These are phyloP conservation scores for Cladobotryum protrusum DNA, from an alignment of 2,329 filamentous ascomycete genomes.

Conservation along the genomic window DNA sequence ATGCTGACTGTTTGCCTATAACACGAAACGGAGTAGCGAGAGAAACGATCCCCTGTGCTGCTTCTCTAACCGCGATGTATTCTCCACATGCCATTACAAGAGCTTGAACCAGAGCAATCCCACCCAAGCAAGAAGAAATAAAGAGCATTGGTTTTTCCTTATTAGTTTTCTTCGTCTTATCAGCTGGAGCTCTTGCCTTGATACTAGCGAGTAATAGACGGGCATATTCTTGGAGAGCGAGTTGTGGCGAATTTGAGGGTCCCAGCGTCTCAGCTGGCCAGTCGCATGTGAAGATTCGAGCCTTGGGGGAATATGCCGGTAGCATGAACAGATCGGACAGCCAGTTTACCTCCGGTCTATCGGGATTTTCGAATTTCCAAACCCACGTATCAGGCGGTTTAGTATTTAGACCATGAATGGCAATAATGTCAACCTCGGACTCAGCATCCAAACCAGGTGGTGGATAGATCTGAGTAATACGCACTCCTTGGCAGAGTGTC, in stretches of 20 bases:
- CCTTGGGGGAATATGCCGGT: conserved; percentile 11
- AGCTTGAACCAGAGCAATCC: conserved; percentile 24
- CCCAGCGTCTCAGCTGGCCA: conserved; percentile 21
- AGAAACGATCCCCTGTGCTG: conserved; percentile 21
- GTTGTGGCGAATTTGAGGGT: conserved; percentile 12
- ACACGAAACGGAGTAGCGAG: conserved; percentile 25
- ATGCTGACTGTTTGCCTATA: conserved; percentile 14
- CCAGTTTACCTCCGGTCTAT: conserved; percentile 20
- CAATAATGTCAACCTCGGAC: conserved; percentile 33
- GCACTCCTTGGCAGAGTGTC: too few species aligned
- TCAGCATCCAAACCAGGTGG: conserved; percentile 25
- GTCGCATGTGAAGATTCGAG: conserved; percentile 24
- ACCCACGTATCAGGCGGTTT: conserved; percentile 39
- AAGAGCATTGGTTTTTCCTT: conserved; percentile 23
- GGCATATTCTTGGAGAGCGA: conserved; percentile 17
- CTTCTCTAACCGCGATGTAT: conserved; percentile 13
- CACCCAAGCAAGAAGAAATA: conserved; percentile 28
- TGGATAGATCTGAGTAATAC: too few species aligned
- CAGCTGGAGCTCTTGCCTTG: conserved; percentile 7
- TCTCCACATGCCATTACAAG: conserved; percentile 17
- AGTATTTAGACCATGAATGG: conserved; percentile 57
- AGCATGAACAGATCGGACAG: conserved; percentile 21
- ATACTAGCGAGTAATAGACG: conserved; percentile 20
- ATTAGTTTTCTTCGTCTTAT: not conserved
- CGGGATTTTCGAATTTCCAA: not conserved